Evolutionary conservation across 1,284 basidiomycete species (phyloP), one percentile per base, ranked within the genome.

Genomic region (Trametes versicolor): DNA sequence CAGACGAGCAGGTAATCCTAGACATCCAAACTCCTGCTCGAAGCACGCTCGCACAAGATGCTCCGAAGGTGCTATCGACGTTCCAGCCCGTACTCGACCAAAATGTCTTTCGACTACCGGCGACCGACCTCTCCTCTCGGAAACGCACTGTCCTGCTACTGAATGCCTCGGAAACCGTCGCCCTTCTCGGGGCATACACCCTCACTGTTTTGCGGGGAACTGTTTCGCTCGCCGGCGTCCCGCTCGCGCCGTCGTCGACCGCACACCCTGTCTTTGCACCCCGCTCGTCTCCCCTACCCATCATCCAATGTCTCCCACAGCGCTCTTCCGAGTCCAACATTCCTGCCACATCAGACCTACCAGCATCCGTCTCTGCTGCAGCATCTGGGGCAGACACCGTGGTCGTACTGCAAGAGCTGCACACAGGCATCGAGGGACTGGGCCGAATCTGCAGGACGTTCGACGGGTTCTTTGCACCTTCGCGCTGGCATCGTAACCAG

Each of bases 211-310:
- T 92, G 5, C 81, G 78, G 58, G 91, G 91, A 1, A 77, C 80
- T 13, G 69, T 93, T 48, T 77, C 80, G 3, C 48, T 93, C 0
- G 77, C 79, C 15, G 91, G 89, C 1, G 77, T 82, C 9, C 77
- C 74, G 0, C 73, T 93, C 9, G 51, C 64, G 0, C 73, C 86
- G 1, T 86, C 86, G 0, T 52, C 70, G 4, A 72, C 63, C 1
- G 64, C 70, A 5, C 80, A 91, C 64, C 74, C 74, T 25, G 78
- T 93, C 25, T 93, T 86, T 71, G 88, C 91, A 1, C 89, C 91
- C 0, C 82, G 84, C 13, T 92, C 86, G 0, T 85, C 89, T 8
- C 89, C 92, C 0, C 74, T 94, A 8, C 90, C 92, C 3, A 71
- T 84, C 21, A 75, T 92, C 23, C 75, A 79, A 50, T 79, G 79